These are phyloP conservation scores for Wickerhamiella spandovensis DNA, from an alignment of 805 yeast species.

Conservation along the genomic window DNA sequence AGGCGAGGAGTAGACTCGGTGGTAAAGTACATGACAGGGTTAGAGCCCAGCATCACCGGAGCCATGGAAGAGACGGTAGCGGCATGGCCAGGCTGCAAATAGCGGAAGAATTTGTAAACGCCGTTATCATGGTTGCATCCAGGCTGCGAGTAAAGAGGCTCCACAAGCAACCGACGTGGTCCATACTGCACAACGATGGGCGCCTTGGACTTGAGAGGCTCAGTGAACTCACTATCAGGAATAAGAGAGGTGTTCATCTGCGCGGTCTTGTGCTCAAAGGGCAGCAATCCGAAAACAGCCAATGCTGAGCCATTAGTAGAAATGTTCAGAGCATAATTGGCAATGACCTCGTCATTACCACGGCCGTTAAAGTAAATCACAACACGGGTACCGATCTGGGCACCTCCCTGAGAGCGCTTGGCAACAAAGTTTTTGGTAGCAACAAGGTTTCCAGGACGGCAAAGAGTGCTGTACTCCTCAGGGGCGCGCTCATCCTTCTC, in stretches of 20 bases:
- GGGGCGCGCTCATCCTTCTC: slow-evolving; percentile 72
- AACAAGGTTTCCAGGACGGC: slow-evolving; percentile 62
- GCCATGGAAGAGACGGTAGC: slow-evolving; percentile 78
- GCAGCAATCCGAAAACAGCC: slow-evolving; percentile 57
- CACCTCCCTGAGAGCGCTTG: slow-evolving; percentile 34
- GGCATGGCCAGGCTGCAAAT: slow-evolving; percentile 61
- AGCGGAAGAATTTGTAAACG: slow-evolving; percentile 76
- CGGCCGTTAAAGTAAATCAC: slow-evolving; percentile 33
- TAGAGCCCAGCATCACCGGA: slow-evolving; percentile 68
- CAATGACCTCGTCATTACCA: slow-evolving; percentile 1
- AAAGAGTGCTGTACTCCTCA: slow-evolving; percentile 57
- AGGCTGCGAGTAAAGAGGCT: slow-evolving; percentile 73
- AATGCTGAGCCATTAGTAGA: slow-evolving; percentile 20
- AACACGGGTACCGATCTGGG: slow-evolving; percentile 51
- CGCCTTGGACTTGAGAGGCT: slow-evolving; percentile 76
- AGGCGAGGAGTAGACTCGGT: slow-evolving; percentile 29
- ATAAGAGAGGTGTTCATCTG: slow-evolving; percentile 70
- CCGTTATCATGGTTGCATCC: slow-evolving; percentile 60
- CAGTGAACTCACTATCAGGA: slow-evolving; percentile 81
- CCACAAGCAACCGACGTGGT: slow-evolving; percentile 69
- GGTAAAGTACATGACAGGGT: slow-evolving; percentile 29
- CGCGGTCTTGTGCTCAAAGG: slow-evolving; percentile 77
- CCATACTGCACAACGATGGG: slow-evolving; percentile 82
- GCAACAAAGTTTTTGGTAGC: slow-evolving; percentile 56
- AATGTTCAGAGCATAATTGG: neutral